Percentiles rank a stretch among this genome's conserved stretches.
Conservation (phyloP, 208 protist genomes). For the Histomonas meleagridis region DNA sequence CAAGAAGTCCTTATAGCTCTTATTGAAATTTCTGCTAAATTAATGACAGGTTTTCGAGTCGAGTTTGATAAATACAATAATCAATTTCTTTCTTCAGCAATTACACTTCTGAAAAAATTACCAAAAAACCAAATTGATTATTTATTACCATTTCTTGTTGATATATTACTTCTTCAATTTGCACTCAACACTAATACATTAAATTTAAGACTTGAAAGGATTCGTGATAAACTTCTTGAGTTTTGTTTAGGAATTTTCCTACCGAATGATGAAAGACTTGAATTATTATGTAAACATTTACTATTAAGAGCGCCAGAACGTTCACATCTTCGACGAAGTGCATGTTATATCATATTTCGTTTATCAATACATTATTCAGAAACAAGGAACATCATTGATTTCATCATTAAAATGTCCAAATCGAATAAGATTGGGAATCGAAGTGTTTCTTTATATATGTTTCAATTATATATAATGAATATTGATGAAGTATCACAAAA, state of each 20-base stretch:
- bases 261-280: not conserved
- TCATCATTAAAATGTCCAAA: not conserved
- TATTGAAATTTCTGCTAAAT: not conserved
- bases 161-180: not conserved
- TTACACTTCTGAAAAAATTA: not conserved
- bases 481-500: not conserved
- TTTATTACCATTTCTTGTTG: not conserved
- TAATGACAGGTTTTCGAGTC: not conserved
- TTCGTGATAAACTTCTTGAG: not conserved
- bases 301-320: not conserved
- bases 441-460: not conserved
- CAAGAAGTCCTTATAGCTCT: not conserved
- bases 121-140: not conserved
- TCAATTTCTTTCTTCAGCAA: not conserved
- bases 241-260: not conserved
- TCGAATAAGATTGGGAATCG: not conserved
- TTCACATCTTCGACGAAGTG: not conserved
- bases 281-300: not conserved
- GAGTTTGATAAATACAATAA: slow-evolving; percentile 2
- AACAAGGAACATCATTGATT: not conserved
- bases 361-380: not conserved
- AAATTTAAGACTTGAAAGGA: not conserved
- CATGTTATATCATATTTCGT: not conserved
- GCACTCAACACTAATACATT: not conserved
- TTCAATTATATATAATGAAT: not conserved